Evolutionary conservation across 2,329 filamentous ascomycete genomes (phyloP).

Genomic region (Lasiodiplodia hormozganensis): DNA sequence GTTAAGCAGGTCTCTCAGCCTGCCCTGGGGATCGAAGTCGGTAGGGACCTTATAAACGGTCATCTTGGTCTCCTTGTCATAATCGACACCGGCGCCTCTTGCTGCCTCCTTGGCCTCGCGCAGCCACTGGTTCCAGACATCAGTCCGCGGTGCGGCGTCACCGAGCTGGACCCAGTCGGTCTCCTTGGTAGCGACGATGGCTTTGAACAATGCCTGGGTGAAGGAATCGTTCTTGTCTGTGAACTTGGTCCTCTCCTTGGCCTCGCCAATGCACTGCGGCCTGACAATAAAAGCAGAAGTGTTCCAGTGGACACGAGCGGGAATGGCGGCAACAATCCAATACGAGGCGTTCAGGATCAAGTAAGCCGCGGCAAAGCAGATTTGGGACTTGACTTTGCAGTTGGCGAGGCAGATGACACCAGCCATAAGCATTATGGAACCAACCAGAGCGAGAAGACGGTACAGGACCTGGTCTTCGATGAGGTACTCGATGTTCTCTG

Average conservation of each 20-base stretch:
- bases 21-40: conserved; percentile 41
- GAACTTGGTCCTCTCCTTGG: conserved; percentile 37
- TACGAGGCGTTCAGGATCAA: conserved; percentile 58
- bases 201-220: conserved; percentile 58
- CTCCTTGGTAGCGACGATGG: conserved; percentile 54
- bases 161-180: conserved; percentile 51
- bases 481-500: conserved; percentile 57
- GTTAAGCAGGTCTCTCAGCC: conserved; percentile 35
- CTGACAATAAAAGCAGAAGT: conserved; percentile 51
- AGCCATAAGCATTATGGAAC: conserved; percentile 60
- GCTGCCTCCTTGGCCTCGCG: conserved; percentile 39
- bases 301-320: conserved; percentile 56
- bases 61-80: conserved; percentile 21
- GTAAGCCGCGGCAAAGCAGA: conserved; percentile 58
- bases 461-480: conserved; percentile 51
- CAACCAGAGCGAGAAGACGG: conserved; percentile 56
- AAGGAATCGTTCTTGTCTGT: conserved; percentile 43
- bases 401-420: conserved; percentile 61
- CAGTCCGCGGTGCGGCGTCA: conserved; percentile 51
- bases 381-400: conserved; percentile 54
- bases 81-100: conserved; percentile 9
- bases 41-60: conserved; percentile 44
- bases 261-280: background rate
- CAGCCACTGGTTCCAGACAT: conserved; percentile 53
- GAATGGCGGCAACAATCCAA: conserved; percentile 59